These are phyloP conservation scores for Capronia epimyces DNA, from an alignment of 2,329 filamentous ascomycete genomes.

Conservation along the genomic window DNA sequence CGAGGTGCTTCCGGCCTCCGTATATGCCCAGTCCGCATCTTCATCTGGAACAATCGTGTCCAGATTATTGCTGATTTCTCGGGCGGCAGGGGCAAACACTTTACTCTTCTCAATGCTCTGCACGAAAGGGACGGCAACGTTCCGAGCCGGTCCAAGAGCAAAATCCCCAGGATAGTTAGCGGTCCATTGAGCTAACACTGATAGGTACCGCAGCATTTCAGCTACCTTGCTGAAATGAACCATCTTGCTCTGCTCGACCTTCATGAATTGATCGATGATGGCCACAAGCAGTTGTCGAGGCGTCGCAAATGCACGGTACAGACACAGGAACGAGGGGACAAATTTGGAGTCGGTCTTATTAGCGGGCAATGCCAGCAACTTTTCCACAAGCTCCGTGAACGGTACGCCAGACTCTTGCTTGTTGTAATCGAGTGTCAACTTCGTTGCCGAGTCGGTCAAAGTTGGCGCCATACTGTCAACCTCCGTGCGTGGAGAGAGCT, in stretches of 20 bases:
- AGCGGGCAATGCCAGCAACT: conserved; percentile 74
- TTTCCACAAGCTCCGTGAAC: conserved; percentile 71
- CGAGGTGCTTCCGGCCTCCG: conserved; percentile 51
- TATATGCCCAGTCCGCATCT: conserved; percentile 85
- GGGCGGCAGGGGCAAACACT: conserved; percentile 76
- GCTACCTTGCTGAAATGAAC: conserved; percentile 71
- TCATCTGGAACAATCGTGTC: conserved; percentile 77
- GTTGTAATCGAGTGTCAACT: conserved; percentile 29
- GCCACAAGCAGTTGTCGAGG: conserved; percentile 72
- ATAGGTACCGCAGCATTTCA: conserved; percentile 75
- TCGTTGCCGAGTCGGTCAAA: conserved; percentile 6
- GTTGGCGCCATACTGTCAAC: conserved; percentile 6
- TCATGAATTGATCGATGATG: conserved; percentile 58
- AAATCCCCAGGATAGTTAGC: conserved; percentile 89
- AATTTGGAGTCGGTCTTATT: conserved; percentile 88
- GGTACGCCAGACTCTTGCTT: conserved; percentile 37
- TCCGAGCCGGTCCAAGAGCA: conserved; percentile 67
- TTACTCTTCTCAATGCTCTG: conserved; percentile 66
- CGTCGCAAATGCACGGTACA: conserved; percentile 89
- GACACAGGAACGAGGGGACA: conserved; percentile 76
- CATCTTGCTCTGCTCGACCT: conserved; percentile 68
- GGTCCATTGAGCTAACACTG: conserved; percentile 83
- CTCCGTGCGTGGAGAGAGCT: conserved; percentile 15
- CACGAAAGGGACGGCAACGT: conserved; percentile 69
- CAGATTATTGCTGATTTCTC: conserved; percentile 72